Base-by-base conservation (phyloP, 176 grass and related monocot genomes). In the Aegilops umbellulata region DNA sequence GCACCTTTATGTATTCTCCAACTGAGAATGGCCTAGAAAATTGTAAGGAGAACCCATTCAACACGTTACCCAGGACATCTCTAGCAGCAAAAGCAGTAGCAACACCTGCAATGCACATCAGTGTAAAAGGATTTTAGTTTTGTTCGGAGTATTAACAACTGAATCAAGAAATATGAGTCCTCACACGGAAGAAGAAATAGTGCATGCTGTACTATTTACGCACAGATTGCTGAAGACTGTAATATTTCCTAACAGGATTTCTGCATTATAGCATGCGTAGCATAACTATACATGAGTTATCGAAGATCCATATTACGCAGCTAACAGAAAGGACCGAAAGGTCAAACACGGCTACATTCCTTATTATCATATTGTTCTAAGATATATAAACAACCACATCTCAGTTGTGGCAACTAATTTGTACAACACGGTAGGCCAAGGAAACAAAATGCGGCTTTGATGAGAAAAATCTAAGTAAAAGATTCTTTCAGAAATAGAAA, bases 71-170 rank as follows among this genome's bases (percentile, higher is more conserved):
- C 88, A 99, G 86, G 81, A 99, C 89, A 91, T 99, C 97, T 91
- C 97, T 92, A 89, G 92, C 97, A 92, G 97, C 97, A 92, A 99
- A 99, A 85, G 97, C 97, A 74, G 88, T 99, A 51, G 97, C 97
- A 82, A 99, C 92, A 91, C 97, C 97, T 99, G 63, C 29, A 89
- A 11, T 49, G 75, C 39, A 80, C 35, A 75, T 17, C 6, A 69
- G 69, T 24, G 75, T 3, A 69, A 39, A 38, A 76, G 39, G n/a
- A 75, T 4, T 81, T 78, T 58, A 87, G 66, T 75, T 79, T 10
- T 35, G 36, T 77, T 89, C 22, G 10, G 81, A 69, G 24, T 80
- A 68, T 61, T 34, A 69, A 60, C 12, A 23, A 83, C 26, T 83
- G 53, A 51, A 57, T 71, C 15, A 51, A 60, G 44, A 83, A 61